Evolutionary conservation across 306 rosid species (phyloP), one percentile per base, ranked within the genome.

Genomic region (Pyrus betulifolia): DNA sequence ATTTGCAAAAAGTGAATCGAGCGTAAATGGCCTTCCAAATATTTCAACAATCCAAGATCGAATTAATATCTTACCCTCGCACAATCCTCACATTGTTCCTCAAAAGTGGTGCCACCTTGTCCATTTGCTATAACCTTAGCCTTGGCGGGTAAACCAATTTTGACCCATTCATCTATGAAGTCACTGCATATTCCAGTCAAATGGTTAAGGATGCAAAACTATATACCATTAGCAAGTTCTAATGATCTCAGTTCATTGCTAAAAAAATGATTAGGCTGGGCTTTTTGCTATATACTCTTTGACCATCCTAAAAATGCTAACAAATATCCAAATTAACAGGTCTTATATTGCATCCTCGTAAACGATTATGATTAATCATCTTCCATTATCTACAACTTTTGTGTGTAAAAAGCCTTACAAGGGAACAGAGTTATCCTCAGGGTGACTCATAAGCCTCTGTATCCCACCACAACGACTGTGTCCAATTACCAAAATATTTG

Each of bases 401-500:
- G 42, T 28, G 4, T 25, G 12, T 11, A 2, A 52, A n/a, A 13
- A 71, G 21, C 3, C 80, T 80, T 85, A 90, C 93, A 1, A 87
- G 61, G 89, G 85, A 70, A 45, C 49, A 45, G 82, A 70, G 5
- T 49, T 78, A 69, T 91, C 87, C 44, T 87, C 86, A 23, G 91
- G 96, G 79, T 81, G 84, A 25, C 42, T 65, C 96, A 91, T 85
- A 28, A 91, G 96, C 82, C 93, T 89, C 27, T 65, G 0, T 52
- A 91, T 87, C 70, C 96, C 96, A 3, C 96, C 93, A n/a, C 93
- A 91, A 4, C 76, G 52, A 67, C 93, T 87, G 23, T 91, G 96
- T 63, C 93, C 96, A 68, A 91, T 85, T 6, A 91, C 88, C 79
- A 91, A 31, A 58, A 91, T 88, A 66, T 88, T 84, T 61, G 81